phyloP scores from a whole-genome alignment of 805 yeast genomes.

The Starmera amethionina region DNA sequence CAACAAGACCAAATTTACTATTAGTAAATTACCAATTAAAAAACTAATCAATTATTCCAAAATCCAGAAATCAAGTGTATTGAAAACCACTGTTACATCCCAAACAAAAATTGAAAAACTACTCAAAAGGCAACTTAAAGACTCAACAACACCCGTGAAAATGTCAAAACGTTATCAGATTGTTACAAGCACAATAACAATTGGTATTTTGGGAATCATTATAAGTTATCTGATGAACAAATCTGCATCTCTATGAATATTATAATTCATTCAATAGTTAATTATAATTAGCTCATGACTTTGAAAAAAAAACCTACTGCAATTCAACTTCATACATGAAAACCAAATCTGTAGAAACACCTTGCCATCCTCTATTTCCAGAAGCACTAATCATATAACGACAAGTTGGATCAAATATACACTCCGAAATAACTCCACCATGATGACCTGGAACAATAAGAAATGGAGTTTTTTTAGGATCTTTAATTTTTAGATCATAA shows the following conservation, averaged over 20 bases:
- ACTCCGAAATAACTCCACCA: constrained; percentile 76
- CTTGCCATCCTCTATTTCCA: constrained; percentile 95
- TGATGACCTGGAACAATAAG: constrained; percentile 93
- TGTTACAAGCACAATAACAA: constrained; percentile 3
- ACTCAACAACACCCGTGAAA: not conserved
- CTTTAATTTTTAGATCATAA: constrained; percentile 53
- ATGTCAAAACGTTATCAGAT: not conserved
- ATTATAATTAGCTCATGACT: too few species aligned
- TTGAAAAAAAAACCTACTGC: constrained; percentile 7
- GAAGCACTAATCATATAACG: constrained; percentile 83
- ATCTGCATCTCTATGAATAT: too few species aligned
- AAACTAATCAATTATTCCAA: not conserved
- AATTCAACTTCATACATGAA: constrained; percentile 71
- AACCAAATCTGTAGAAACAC: constrained; percentile 68
- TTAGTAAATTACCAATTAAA: constrained; percentile 1
- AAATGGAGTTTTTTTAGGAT: constrained; percentile 47
- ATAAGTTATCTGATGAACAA: not conserved
- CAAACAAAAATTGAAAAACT: not conserved
- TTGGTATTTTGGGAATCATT: constrained; percentile 4
- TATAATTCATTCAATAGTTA: too few species aligned
- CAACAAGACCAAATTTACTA: constrained; percentile 8
- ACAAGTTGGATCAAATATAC: constrained; percentile 79
- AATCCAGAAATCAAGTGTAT: constrained; percentile 10
- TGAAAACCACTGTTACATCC: constrained; percentile 18
- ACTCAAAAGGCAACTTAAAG: not conserved